Evolutionary conservation across 768 basidiomycete genomes (phyloP).

Genomic region (Rubroboletus satanas): DNA sequence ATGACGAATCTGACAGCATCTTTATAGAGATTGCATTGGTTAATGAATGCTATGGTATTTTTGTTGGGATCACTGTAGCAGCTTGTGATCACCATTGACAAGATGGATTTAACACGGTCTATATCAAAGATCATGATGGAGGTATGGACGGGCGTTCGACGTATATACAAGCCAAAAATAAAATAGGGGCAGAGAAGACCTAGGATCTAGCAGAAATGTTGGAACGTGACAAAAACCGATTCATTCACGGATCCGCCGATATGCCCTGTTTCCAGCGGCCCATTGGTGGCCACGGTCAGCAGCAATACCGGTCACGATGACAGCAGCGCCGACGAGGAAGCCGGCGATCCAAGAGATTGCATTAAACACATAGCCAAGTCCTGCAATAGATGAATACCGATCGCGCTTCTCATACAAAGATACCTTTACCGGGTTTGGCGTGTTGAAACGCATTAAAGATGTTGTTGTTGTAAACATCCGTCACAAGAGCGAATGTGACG

Average conservation of each 20-base stretch:
- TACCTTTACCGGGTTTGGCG: slow-evolving; percentile 55
- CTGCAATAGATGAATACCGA: slow-evolving; percentile 34
- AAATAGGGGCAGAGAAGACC: neutral
- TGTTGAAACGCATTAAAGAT: slow-evolving; percentile 49
- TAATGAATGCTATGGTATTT: neutral
- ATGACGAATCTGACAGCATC: slow-evolving; percentile 8
- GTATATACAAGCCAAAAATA: neutral
- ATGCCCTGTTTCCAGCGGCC: slow-evolving; percentile 75
- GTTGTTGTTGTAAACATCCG: slow-evolving; percentile 50
- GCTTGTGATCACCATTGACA: neutral
- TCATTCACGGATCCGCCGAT: slow-evolving; percentile 37
- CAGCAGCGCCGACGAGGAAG: slow-evolving; percentile 47
- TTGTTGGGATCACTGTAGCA: neutral
- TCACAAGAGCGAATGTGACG: slow-evolving; percentile 58
- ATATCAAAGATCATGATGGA: neutral
- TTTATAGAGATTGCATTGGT: neutral
- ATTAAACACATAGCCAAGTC: slow-evolving; percentile 56
- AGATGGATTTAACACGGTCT: neutral
- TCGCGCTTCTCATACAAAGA: neutral
- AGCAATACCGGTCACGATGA: slow-evolving; percentile 59
- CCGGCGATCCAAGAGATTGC: slow-evolving; percentile 59
- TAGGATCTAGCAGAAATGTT: neutral
- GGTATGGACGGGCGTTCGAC: slow-evolving; percentile 8
- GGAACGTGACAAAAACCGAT: neutral
- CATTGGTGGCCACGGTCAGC: slow-evolving; percentile 50